Conservation (phyloP, 768 basidiomycete species). For the Phallus indusiatus region DNA sequence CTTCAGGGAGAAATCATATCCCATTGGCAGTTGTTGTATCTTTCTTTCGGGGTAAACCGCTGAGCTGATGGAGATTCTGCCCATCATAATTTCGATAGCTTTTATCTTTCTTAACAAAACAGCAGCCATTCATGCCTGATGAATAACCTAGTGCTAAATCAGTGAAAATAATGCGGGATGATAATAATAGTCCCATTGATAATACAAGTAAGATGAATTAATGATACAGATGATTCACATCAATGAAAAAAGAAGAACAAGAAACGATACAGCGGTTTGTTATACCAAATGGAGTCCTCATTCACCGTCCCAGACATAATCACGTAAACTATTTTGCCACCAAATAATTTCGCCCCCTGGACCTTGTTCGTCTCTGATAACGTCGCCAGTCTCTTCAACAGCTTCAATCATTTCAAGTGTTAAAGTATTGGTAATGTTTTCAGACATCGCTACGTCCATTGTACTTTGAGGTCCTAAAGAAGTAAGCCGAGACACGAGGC, state of each 20-base stretch:
- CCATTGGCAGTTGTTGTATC: background rate
- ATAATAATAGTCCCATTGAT: too few species aligned
- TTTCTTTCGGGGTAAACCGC: background rate
- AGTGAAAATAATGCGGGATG: too few species aligned
- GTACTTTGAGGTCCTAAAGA: slow-evolving; percentile 34
- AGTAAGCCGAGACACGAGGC: slow-evolving; percentile 48
- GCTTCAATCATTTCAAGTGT: slow-evolving; percentile 69
- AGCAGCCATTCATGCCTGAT: too few species aligned
- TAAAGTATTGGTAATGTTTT: slow-evolving; percentile 64
- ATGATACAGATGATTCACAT: too few species aligned
- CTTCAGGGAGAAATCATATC: background rate
- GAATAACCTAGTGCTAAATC: too few species aligned
- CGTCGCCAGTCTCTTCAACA: slow-evolving; percentile 58
- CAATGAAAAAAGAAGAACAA: background rate
- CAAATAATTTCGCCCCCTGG: slow-evolving; percentile 52
- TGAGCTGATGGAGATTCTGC: too few species aligned
- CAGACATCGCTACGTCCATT: slow-evolving; percentile 61
- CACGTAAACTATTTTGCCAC: slow-evolving; percentile 58
- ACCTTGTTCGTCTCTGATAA: slow-evolving; percentile 65
- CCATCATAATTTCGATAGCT: too few species aligned
- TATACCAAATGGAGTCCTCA: background rate
- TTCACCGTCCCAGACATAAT: slow-evolving; percentile 65
- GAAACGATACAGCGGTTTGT: background rate
- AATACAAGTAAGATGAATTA: too few species aligned
- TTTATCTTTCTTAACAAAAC: too few species aligned